Base-by-base conservation (phyloP, 2,329 filamentous ascomycete species). In the Cadophora malorum region DNA sequence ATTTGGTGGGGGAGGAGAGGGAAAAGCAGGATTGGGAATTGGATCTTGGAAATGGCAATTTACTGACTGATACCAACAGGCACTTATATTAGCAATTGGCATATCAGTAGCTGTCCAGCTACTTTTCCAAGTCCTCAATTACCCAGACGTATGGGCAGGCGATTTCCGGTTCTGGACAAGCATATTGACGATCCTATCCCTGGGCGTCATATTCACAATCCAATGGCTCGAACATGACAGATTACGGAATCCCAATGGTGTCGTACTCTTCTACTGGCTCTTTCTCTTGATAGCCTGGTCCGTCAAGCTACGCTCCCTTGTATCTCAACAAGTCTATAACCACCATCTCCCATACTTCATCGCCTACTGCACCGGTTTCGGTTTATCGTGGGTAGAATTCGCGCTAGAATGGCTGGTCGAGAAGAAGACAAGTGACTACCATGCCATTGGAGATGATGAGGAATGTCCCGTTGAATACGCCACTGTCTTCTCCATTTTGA, bases 401-500 rank as follows among this genome's bases (percentile, higher is more conserved):
- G 79, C 81, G 4, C 79, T 93, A 63, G 90, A 93, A 79, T 92
- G 90, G 81, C 79, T 92, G 25, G 83, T 92, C 9, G 87, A 88
- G 19, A 92, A 92, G 80, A 87, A 88, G 69, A 81, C 89, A 75
- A 91, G 89, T 71, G 87, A 84, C 56, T 92, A 92, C 76, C 86
- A 91, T 77, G 88, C 88, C 6, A 79, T 91, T 60, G 89, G 88
- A 7, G 87, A 90, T 68, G 88, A 88, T 50, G 86, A 91, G 72
- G 90, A 92, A 79, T 91, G 89, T 69, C 85, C 85, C 6, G 67
- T 92, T 70, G 94, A 98, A 80, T 97, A 97, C 78, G 94, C 96
- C 14, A 94, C 95, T 69, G 85, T 98, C 63, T 99, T 99, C 81
- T 97, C 95, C 4, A 88, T 92, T 62, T 85, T 99, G 56, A 97